Percentiles rank a stretch among this genome's conserved stretches.
Evolutionary conservation across 2,329 filamentous ascomycete species (phyloP).

Genomic region (Talaromyces sp.): DNA sequence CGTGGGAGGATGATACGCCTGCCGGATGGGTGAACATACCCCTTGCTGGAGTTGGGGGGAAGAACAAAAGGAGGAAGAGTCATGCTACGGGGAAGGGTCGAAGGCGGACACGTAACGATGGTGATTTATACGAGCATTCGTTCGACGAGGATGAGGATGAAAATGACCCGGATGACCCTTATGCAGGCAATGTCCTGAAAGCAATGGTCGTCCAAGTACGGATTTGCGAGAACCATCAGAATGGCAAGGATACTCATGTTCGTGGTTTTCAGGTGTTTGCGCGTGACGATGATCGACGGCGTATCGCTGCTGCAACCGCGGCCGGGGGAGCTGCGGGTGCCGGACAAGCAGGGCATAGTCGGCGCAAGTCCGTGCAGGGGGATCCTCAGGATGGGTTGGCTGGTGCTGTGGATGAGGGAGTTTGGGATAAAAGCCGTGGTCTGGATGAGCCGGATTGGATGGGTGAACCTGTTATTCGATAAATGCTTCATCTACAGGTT

Average conservation of each 20-base stretch:
- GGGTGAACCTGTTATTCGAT: constrained; percentile 48
- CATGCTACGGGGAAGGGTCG: neutral
- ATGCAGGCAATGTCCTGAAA: constrained; percentile 69
- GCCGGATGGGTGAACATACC: constrained; percentile 89
- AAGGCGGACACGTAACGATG: neutral
- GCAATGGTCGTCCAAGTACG: constrained; percentile 88
- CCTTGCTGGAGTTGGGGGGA: constrained; percentile 58
- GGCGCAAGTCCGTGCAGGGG: constrained; percentile 28
- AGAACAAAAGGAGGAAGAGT: constrained; percentile 30
- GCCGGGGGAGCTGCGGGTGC: constrained; percentile 5
- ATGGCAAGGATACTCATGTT: constrained; percentile 98
- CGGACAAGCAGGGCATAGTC: constrained; percentile 20
- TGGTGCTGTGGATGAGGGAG: constrained; percentile 21
- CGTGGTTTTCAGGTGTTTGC: constrained; percentile 84
- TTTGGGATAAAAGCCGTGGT: constrained; percentile 25
- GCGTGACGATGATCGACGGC: constrained; percentile 39
- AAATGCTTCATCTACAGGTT: constrained; percentile 3
- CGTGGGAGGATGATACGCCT: constrained; percentile 72
- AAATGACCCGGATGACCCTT: constrained; percentile 33
- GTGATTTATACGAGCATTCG: constrained; percentile 21
- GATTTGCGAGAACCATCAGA: constrained; percentile 95
- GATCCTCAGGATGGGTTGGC: constrained; percentile 29
- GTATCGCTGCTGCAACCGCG: constrained; percentile 25
- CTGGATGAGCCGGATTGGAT: constrained; percentile 49
- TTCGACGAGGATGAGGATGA: constrained; percentile 28